These are phyloP conservation scores for Teratosphaeria destructans DNA, from an alignment of 2,329 filamentous ascomycete species.

Conservation along the genomic window DNA sequence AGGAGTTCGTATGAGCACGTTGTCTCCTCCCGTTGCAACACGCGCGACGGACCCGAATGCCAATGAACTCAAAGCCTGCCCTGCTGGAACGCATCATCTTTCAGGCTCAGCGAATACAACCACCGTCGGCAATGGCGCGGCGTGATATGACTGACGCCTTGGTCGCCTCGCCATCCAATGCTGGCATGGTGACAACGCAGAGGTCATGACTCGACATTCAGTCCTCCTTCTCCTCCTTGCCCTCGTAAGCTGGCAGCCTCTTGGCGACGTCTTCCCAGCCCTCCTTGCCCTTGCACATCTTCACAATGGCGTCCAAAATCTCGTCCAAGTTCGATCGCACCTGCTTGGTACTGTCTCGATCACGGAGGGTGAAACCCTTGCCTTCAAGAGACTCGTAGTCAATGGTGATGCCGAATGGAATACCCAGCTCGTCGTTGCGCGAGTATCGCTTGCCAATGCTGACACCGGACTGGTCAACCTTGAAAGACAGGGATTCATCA, in stretches of 20 bases:
- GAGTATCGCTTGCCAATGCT: constrained; percentile 92
- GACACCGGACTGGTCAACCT: constrained; percentile 80
- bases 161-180: not conserved
- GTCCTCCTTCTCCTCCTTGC: constrained; percentile 44
- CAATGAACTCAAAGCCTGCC: not conserved
- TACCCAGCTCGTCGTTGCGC: constrained; percentile 91
- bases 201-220: not conserved
- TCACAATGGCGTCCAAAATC: constrained; percentile 64
- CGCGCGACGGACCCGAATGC: not conserved
- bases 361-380: constrained; percentile 73
- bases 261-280: constrained; percentile 61
- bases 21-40: not conserved
- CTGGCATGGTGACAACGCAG: not conserved
- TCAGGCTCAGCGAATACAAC: not conserved
- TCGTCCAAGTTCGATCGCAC: constrained; percentile 74
- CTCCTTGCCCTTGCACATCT: constrained; percentile 51
- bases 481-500: constrained; percentile 65
- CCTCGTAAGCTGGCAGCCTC: constrained; percentile 74
- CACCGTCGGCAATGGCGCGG: not conserved
- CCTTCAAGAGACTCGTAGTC: constrained; percentile 94
- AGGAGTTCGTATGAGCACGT: not conserved
- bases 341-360: constrained; percentile 84
- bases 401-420: constrained; percentile 84
- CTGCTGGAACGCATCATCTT: constrained; percentile 1
- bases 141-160: not conserved